phyloP scores from a whole-genome alignment of 306 rosid genomes.

The Cicer pinnatifidum region DNA sequence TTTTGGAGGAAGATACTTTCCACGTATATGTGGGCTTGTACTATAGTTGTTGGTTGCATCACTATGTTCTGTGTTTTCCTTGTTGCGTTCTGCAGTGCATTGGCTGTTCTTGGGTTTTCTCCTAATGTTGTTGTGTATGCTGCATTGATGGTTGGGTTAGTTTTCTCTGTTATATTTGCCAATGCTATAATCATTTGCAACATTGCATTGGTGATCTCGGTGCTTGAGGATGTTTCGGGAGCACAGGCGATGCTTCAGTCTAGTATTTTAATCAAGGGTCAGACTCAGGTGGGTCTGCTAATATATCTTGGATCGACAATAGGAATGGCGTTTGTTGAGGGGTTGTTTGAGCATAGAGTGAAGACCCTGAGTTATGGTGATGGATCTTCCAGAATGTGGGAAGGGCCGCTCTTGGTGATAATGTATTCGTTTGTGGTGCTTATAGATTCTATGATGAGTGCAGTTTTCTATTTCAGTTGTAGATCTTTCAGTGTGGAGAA shows the following conservation, averaged over 20 bases:
- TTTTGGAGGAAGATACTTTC: slow-evolving; percentile 78
- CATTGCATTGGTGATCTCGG: slow-evolving; percentile 80
- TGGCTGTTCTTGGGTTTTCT: slow-evolving; percentile 62
- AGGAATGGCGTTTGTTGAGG: slow-evolving; percentile 92
- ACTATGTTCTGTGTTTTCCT: slow-evolving; percentile 73
- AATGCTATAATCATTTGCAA: slow-evolving; percentile 78
- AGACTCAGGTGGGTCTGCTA: slow-evolving; percentile 87
- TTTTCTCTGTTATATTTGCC: slow-evolving; percentile 82
- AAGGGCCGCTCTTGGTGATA: slow-evolving; percentile 95
- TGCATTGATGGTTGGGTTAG: slow-evolving; percentile 64
- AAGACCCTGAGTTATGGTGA: slow-evolving; percentile 95
- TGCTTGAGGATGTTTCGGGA: slow-evolving; percentile 89
- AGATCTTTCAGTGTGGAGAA: slow-evolving; percentile 54
- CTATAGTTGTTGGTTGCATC: slow-evolving; percentile 68
- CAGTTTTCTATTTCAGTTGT: slow-evolving; percentile 83
- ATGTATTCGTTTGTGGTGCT: slow-evolving; percentile 93
- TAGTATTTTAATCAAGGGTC: slow-evolving; percentile 73
- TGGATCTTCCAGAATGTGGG: slow-evolving; percentile 96
- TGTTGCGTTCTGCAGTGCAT: slow-evolving; percentile 70
- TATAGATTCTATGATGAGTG: slow-evolving; percentile 87
- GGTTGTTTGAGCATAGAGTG: slow-evolving; percentile 91
- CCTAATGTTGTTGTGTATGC: slow-evolving; percentile 62
- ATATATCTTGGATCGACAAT: slow-evolving; percentile 85
- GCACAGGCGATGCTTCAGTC: slow-evolving; percentile 87
- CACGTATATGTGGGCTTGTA: slow-evolving; percentile 73